phyloP scores from a whole-genome alignment of 768 basidiomycete species.

The Leccinum arenicola region DNA sequence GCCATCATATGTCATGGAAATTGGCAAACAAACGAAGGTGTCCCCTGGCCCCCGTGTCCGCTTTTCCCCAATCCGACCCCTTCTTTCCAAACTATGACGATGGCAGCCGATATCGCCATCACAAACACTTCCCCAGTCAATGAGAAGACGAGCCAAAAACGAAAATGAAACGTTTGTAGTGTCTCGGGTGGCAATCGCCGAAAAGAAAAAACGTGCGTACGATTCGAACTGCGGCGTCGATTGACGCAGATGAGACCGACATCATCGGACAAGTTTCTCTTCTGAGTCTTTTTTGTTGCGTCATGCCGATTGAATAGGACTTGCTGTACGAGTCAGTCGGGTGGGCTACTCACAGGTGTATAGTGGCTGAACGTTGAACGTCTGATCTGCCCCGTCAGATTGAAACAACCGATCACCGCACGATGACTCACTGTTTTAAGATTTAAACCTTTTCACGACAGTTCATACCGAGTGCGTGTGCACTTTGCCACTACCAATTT shows the following conservation, averaged over 20 bases:
- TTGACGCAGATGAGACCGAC: background rate
- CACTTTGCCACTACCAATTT: background rate
- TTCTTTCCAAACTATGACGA: background rate
- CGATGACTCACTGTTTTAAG: slow-evolving; percentile 1
- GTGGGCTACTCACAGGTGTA: background rate
- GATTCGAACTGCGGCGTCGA: background rate
- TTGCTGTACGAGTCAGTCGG: background rate
- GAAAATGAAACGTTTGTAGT: background rate
- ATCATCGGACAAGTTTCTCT: slow-evolving; percentile 7
- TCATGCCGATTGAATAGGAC: background rate
- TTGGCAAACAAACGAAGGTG: background rate
- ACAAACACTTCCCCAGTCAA: background rate
- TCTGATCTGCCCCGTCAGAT: slow-evolving; percentile 7
- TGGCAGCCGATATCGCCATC: background rate
- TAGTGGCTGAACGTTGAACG: slow-evolving; percentile 13
- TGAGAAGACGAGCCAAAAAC: background rate
- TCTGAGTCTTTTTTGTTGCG: background rate
- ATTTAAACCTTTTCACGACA: slow-evolving; percentile 2
- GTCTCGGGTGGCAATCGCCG: background rate
- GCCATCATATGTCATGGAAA: background rate
- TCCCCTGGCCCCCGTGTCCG: background rate
- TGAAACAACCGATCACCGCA: slow-evolving; percentile 12
- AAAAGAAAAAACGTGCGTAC: background rate
- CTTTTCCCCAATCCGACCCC: background rate
- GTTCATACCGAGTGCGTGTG: background rate